Evolutionary conservation across 768 basidiomycete genomes (phyloP).

Genomic region (Suillus hirtellus): DNA sequence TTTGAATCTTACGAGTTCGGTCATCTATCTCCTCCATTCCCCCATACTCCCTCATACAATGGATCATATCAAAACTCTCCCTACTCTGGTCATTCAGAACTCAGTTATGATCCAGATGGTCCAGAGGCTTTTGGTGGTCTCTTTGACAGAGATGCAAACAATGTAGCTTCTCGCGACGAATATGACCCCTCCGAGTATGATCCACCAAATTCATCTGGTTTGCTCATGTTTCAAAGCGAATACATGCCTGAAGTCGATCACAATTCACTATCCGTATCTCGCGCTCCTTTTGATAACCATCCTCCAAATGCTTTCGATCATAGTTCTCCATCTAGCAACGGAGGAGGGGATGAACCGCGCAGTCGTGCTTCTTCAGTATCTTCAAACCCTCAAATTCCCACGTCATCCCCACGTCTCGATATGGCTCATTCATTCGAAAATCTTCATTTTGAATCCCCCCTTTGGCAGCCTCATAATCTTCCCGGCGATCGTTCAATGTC

Average conservation of each 20-base stretch:
- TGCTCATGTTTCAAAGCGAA: slow-evolving; percentile 62
- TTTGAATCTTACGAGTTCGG: slow-evolving; percentile 44
- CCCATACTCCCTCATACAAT: slow-evolving; percentile 58
- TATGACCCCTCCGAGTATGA: slow-evolving; percentile 82
- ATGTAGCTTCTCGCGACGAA: slow-evolving; percentile 40
- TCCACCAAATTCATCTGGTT: slow-evolving; percentile 45
- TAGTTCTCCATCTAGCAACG: slow-evolving; percentile 63
- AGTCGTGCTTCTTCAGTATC: slow-evolving; percentile 70
- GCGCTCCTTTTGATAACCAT: slow-evolving; percentile 35
- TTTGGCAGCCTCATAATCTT: slow-evolving; percentile 52
- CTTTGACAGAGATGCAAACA: slow-evolving; percentile 47
- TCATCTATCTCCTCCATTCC: slow-evolving; percentile 41
- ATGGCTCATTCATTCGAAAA: slow-evolving; percentile 60
- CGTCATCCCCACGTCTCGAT: slow-evolving; percentile 56
- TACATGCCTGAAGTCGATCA: slow-evolving; percentile 39
- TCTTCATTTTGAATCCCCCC: slow-evolving; percentile 65
- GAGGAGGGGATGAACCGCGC: slow-evolving; percentile 48
- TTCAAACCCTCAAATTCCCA: slow-evolving; percentile 49
- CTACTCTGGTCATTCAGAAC: slow-evolving; percentile 69
- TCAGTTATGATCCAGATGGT: slow-evolving; percentile 50
- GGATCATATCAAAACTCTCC: slow-evolving; percentile 73
- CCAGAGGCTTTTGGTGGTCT: slow-evolving; percentile 47
- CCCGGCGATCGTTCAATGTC: slow-evolving; percentile 40
- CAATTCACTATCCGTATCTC: slow-evolving; percentile 40
- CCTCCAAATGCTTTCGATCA: slow-evolving; percentile 56